These are phyloP conservation scores for Fomitopsis pinicola DNA, from an alignment of 1,284 basidiomycete species.

Conservation along the genomic window DNA sequence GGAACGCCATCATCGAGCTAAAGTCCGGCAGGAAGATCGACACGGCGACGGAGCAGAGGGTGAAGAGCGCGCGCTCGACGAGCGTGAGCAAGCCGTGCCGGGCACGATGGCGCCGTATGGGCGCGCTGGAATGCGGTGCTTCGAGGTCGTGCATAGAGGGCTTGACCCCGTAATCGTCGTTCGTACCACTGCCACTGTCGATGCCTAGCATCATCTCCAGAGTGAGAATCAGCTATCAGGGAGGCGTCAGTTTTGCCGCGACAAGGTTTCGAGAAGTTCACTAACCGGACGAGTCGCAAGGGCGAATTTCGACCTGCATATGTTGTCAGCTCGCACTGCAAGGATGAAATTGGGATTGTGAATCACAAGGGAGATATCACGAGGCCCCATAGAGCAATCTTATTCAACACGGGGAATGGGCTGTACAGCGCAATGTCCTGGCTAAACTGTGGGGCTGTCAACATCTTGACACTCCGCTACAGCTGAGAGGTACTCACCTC, in stretches of 20 bases:
- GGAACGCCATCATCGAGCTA: conserved; percentile 85
- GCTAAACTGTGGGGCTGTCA: conserved; percentile 61
- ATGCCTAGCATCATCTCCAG: conserved; percentile 73
- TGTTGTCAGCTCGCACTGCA: conserved; percentile 11
- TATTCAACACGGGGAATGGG: conserved; percentile 73
- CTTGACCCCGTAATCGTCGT: conserved; percentile 33
- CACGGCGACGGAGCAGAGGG: conserved; percentile 57
- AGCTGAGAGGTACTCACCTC: conserved; percentile 53
- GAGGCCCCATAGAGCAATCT: conserved; percentile 84
- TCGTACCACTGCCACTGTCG: conserved; percentile 36
- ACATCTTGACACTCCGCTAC: neutral
- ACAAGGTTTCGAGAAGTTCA: neutral
- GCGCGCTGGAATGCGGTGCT: neutral
- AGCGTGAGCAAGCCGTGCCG: conserved; percentile 45
- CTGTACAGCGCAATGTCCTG: conserved; percentile 75
- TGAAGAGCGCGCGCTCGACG: conserved; percentile 58
- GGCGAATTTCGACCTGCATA: conserved; percentile 77
- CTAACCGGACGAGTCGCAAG: conserved; percentile 79
- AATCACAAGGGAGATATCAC: conserved; percentile 80
- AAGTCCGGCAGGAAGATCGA: conserved; percentile 86
- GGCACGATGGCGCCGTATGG: conserved; percentile 17
- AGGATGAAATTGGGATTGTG: neutral
- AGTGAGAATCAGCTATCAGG: conserved; percentile 68
- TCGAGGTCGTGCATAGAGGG: conserved; percentile 13
- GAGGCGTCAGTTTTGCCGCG: conserved; percentile 3